Evolutionary conservation across 345 rosid species (phyloP), one percentile per base, ranked within the genome.

Genomic region (Heritiera littoralis): DNA sequence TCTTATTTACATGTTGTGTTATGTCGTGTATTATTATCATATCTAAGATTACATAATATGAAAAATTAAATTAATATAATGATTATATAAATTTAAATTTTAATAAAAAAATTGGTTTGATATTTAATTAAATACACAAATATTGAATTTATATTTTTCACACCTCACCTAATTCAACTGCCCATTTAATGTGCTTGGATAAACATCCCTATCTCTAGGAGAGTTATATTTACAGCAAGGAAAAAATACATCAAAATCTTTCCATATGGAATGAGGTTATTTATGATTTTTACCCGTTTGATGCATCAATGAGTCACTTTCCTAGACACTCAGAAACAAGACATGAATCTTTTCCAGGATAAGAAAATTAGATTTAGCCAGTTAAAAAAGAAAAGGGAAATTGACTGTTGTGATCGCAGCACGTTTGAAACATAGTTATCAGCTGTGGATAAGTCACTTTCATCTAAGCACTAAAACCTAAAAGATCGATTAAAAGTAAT

Each of bases 111-210:
- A 35, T 35, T 3, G 38, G 3, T 35, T 35, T 35, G 38, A 35
- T 35, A 35, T 35, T 35, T 35, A 35, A 35, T 35, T 35, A 35
- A 35, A 35, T 35, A 35, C 38, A 35, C 38, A 35, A 35, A 35
- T 35, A 35, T 35, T 35, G 3, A 35, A 35, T 35, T 35, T 1
- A 3, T 1, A 3, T 35, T 35, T 13, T 35, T 43, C 9, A n/a
- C 7, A 3, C 35, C 35, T 14, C 5, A 80, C 80, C 80, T 30
- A 75, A 49, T 20, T 77, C 82, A 66, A 72, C 79, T 2, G 52
- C 74, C 78, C 15, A 78, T 66, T 75, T 51, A 80, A 78, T 82
- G 75, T 9, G 48, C 0, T 61, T 35, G 15, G 46, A 35, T 72
- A 35, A 9, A 54, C 63, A 69, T 59, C 55, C 79, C 7, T 43